Evolutionary conservation across 225 moss, liverwort and hornwort genomes (phyloP), one percentile per base, ranked within the genome.

Genomic region (Rhytidiadelphus loreus): DNA sequence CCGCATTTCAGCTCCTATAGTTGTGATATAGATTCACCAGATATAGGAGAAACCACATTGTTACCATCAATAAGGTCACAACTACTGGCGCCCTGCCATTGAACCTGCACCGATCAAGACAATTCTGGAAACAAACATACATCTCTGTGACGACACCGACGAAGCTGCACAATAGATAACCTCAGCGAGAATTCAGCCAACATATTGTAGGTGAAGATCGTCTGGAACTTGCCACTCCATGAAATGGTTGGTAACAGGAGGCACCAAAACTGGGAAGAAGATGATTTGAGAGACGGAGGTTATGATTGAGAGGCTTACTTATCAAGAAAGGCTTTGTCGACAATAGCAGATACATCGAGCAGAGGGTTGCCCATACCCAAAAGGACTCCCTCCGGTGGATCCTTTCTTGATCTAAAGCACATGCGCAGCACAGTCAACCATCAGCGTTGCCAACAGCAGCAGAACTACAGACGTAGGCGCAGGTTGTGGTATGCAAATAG

Each of bases 341-440:
- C 98, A 75, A 96, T 91, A 30, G 92, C 92, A 85, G 97, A 93
- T 46, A 98, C 95, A 86, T 98, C 98, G 65, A 98, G 96, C 82
- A 98, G 90, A 86, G 96, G 98, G 75, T 98, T 98, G 75, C 98
- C 98, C 86, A 93, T 91, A 44, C 98, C 98, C 92, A 98, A 77
- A 32, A 97, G 88, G 63, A 98, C 89, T 85, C 96, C 96, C 82
- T 95, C 93, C 13, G 92, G 86, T 69, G 89, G 89, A 86, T 90
- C 89, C 89, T 82, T 90, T 65, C 92, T 90, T 88, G 72, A 83
- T 73, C 91, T 91, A 58, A 86, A 46, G 79, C 60, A 66, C 53
- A 83, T 26, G 62, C 61, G 88, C 70, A 88, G 25, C 41, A 68
- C 69, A 77, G 76, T 35, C 61, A 70, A 81, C 48, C 60, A 59